Evolutionary conservation across 345 rosid species (phyloP), one percentile per base, ranked within the genome.

Genomic region (Turritis glabra): DNA sequence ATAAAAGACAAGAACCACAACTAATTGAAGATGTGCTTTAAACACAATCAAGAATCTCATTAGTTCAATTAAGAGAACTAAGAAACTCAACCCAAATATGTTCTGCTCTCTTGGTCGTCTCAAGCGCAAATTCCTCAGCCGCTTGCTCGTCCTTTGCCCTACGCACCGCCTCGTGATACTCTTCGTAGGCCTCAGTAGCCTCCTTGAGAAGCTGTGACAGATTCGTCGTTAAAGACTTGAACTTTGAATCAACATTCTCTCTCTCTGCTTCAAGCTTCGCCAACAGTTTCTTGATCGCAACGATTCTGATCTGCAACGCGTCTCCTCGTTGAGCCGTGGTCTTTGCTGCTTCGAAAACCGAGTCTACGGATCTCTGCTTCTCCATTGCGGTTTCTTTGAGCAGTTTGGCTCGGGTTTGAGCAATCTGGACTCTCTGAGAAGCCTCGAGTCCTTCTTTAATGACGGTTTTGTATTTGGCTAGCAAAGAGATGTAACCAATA

Each of bases 391-490:
- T 65, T 65, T 77, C 77, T 35, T 77, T 77, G 7, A 77, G 69
- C 15, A 77, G 53, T 48, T 77, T 71, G n/a, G 77, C 80, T 1
- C 46, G 44, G 3, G 76, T 77, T 32, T 65, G 77, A 23, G 76
- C 80, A 3, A 71, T 32, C 40, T 72, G 77, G 5, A 77, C 73
- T 77, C 80, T 48, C 48, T 77, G 76, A 46, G 80, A 77, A 71
- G 80, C 80, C 73, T 77, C 77, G 35, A 71, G 54, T 50, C 80
- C 80, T 71, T 77, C 80, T 64, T 77, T 70, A 65, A 77, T 71
- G 59, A 77, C 77, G 61, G 80, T 77, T 72, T 72, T 77, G 77
- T 77, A 77, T 64, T 71, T 77, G 67, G 80, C 80, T 71, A 77
- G 67, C 76, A 71, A 71, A 64, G 80, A 77, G 71, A 77, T 77